A percentile compares a stretch with the other conserved stretches of the same genome.
Conservation (phyloP, 768 basidiomycete species). For the Leccinum barrowsii region DNA sequence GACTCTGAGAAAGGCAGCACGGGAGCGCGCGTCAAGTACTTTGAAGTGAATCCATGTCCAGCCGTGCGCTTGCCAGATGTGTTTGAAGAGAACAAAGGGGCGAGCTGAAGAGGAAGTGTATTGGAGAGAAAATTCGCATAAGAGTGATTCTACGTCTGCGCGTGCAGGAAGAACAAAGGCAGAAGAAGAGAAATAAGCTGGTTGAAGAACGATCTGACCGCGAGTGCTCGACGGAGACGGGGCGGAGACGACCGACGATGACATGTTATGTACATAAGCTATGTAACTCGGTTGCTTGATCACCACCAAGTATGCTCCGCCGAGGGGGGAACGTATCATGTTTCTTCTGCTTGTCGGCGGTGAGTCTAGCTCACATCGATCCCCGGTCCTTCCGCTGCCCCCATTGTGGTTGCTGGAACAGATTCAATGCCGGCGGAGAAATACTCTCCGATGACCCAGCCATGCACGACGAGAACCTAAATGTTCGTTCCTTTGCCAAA, state of each 20-base stretch:
- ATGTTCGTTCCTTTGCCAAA: conserved; percentile 63
- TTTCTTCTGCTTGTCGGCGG: conserved; percentile 64
- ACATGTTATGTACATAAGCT: neutral
- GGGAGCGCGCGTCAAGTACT: conserved; percentile 63
- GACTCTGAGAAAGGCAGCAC: conserved; percentile 58
- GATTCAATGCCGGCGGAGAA: conserved; percentile 66
- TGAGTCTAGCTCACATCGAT: conserved; percentile 42
- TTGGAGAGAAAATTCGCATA: conserved; percentile 49
- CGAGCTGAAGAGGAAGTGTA: conserved; percentile 34
- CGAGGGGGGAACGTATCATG: conserved; percentile 52
- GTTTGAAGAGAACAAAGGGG: conserved; percentile 72
- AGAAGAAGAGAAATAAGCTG: conserved; percentile 75
- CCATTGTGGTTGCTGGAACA: conserved; percentile 71
- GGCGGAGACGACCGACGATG: conserved; percentile 33
- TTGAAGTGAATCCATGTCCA: conserved; percentile 79
- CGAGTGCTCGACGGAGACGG: conserved; percentile 57
- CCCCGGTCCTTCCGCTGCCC: conserved; percentile 61
- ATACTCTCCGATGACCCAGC: conserved; percentile 85
- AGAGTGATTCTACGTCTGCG: conserved; percentile 56
- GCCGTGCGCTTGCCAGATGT: conserved; percentile 59
- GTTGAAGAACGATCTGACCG: conserved; percentile 65
- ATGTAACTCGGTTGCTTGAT: neutral
- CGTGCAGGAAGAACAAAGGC: conserved; percentile 63
- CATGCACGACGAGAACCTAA: conserved; percentile 79
- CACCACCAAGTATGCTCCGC: conserved; percentile 36